Conservation (phyloP, 2,329 filamentous ascomycete species). For the Rhynchosporium graminicola region DNA sequence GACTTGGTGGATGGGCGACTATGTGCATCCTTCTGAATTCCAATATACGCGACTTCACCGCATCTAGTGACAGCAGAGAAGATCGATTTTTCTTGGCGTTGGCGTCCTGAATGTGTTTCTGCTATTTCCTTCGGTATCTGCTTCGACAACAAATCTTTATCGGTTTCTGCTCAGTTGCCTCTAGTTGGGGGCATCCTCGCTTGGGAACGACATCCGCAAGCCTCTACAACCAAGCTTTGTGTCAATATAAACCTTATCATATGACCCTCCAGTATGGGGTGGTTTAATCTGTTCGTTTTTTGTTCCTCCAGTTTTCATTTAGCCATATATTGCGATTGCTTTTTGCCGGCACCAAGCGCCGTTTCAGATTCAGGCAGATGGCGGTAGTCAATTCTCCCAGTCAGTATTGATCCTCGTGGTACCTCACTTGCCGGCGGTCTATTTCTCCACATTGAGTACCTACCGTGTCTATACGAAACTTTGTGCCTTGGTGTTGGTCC, state of each 20-base stretch:
- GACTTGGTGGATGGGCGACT: neutral
- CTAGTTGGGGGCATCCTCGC: neutral
- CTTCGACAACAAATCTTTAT: neutral
- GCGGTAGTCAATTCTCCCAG: neutral
- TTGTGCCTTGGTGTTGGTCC: neutral
- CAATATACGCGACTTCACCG: neutral
- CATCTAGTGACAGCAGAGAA: neutral
- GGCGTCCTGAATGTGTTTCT: neutral
- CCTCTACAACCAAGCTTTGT: conserved; percentile 17
- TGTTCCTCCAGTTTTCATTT: conserved; percentile 19
- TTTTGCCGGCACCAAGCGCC: conserved; percentile 20
- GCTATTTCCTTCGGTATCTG: neutral
- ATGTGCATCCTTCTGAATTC: neutral
- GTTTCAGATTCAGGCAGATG: conserved; percentile 27
- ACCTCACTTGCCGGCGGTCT: conserved; percentile 3
- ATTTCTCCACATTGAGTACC: conserved; percentile 13
- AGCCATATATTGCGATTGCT: conserved; percentile 14
- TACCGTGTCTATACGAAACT: conserved; percentile 13
- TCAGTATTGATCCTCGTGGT: neutral
- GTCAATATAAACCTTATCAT: conserved; percentile 9
- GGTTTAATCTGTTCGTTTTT: conserved; percentile 16
- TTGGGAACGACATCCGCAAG: conserved; percentile 1
- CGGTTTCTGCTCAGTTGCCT: neutral
- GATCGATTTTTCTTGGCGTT: neutral
- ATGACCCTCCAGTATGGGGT: conserved; percentile 12